phyloP scores from a whole-genome alignment of 2,329 filamentous ascomycete species.

The Ophiostoma sp. region DNA sequence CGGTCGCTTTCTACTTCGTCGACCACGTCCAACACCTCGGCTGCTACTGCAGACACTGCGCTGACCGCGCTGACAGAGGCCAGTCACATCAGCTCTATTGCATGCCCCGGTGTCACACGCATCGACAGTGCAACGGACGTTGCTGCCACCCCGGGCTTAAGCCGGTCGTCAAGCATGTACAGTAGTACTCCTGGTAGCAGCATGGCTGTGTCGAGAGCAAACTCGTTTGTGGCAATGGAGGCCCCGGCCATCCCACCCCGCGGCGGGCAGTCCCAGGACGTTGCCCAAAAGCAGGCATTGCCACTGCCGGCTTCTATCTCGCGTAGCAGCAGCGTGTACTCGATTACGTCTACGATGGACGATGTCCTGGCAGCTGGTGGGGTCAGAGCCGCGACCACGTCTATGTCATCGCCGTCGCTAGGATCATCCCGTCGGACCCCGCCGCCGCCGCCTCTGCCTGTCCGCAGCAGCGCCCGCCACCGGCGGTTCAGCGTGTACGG shows the following conservation, averaged over 20 bases:
- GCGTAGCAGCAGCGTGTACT: slow-evolving; percentile 23
- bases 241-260: slow-evolving; percentile 19
- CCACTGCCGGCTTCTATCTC: not conserved
- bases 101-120: not conserved
- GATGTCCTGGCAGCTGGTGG: not conserved
- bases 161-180: slow-evolving; percentile 20
- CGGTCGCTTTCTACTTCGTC: slow-evolving; percentile 30
- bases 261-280: not conserved
- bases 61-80: slow-evolving; percentile 6
- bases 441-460: slow-evolving; percentile 17
- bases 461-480: slow-evolving; percentile 18
- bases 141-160: not conserved
- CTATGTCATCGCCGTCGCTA: not conserved
- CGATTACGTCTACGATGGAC: slow-evolving; percentile 9
- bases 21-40: slow-evolving; percentile 26
- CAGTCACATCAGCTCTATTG: not conserved
- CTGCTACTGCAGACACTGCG: slow-evolving; percentile 19
- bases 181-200: slow-evolving; percentile 14
- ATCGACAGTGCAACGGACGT: not conserved
- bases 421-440: not conserved
- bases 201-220: not conserved
- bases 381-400: not conserved
- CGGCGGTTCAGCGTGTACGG: slow-evolving; percentile 26
- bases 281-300: not conserved
- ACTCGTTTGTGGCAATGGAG: not conserved